A percentile compares a stretch with the other conserved stretches of the same genome.
These are phyloP conservation scores for Starmerella etchellsii DNA, from an alignment of 805 yeast genomes.

Conservation along the genomic window DNA sequence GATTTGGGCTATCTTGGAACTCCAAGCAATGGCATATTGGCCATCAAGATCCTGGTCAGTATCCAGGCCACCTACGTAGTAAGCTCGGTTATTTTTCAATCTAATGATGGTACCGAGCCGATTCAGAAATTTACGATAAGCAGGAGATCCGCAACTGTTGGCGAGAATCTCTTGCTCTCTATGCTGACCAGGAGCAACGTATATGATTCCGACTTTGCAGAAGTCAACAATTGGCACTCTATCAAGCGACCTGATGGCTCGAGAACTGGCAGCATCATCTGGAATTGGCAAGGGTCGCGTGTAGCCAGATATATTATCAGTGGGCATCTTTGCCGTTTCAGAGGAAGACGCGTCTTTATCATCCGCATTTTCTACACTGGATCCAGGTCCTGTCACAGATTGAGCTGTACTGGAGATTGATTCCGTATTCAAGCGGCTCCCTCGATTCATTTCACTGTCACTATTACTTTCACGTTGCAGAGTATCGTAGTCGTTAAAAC, in stretches of 20 bases:
- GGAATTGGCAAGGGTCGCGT: slow-evolving; percentile 32
- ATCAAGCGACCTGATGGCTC: slow-evolving; percentile 55
- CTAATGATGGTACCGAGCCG: slow-evolving; percentile 49
- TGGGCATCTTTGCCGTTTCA: too few species aligned
- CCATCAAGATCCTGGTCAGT: slow-evolving; percentile 61
- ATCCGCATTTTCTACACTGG: too few species aligned
- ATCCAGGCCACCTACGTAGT: slow-evolving; percentile 72
- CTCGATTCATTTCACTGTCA: not conserved
- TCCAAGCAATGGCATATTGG: slow-evolving; percentile 59
- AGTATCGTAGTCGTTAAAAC: not conserved
- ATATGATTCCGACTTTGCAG: slow-evolving; percentile 66
- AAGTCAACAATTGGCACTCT: slow-evolving; percentile 65
- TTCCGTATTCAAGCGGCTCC: too few species aligned
- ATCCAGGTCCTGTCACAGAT: not conserved
- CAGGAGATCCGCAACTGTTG: slow-evolving; percentile 49
- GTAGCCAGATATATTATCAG: not conserved
- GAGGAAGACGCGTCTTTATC: too few species aligned
- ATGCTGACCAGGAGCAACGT: slow-evolving; percentile 55
- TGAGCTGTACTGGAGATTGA: not conserved
- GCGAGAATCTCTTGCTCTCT: slow-evolving; percentile 51
- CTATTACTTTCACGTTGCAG: not conserved
- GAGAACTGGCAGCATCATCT: slow-evolving; percentile 34
- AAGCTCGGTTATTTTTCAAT: slow-evolving; percentile 40
- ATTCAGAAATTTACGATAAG: slow-evolving; percentile 46
- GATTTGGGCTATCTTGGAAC: slow-evolving; percentile 55